Base-by-base conservation (phyloP, 78 protist genomes). In the Isochrysis galbana region DNA sequence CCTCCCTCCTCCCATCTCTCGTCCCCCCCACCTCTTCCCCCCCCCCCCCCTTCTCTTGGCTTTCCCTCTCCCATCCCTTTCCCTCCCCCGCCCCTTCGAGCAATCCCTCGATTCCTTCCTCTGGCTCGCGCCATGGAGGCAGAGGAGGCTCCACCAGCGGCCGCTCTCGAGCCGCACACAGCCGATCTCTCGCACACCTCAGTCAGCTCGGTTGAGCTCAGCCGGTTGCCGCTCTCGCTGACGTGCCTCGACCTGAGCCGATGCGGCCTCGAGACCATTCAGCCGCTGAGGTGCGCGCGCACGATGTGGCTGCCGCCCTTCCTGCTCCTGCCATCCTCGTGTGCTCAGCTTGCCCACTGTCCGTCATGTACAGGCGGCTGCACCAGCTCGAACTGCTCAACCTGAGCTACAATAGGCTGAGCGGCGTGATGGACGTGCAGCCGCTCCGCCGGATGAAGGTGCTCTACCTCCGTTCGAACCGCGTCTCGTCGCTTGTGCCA, bases 241-340 rank as follows among this genome's bases (percentile, higher is more conserved):
- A 72, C 82, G 42, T 72, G 82, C 82, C 82, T 72, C 82, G 82
- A 72, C 82, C 82, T 72, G 44, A 34, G 44, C 44, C 82, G 82
- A 36, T 34, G 42, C 41, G 82, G 82, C 82, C 36, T 72, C 17
- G 82, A 23, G 36, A 1, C 2, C 41, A 22, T 17, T 41, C 17
- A 3, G 22, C 44, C 82, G 42, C 82, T 72, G 10, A 54, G 67
- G 67, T 54, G 67, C 67, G 67, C 67, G 67, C 67, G 19, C 10
- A 54, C 10, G 67, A 54, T 54, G 67, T 54, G 67, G 67, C 67
- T 54, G 67, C 67, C 67, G 67, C 67, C 67, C 10, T 54, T 19
- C 32, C 67, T 54, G 32, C 67, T 54, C 32, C 67, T 54, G 10
- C 32, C 67, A 19, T 10, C 67, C 67, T n/a, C n/a, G n/a, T n/a